These are phyloP conservation scores for Scheffersomyces ergatensis DNA, from an alignment of 805 yeast species.

Conservation along the genomic window DNA sequence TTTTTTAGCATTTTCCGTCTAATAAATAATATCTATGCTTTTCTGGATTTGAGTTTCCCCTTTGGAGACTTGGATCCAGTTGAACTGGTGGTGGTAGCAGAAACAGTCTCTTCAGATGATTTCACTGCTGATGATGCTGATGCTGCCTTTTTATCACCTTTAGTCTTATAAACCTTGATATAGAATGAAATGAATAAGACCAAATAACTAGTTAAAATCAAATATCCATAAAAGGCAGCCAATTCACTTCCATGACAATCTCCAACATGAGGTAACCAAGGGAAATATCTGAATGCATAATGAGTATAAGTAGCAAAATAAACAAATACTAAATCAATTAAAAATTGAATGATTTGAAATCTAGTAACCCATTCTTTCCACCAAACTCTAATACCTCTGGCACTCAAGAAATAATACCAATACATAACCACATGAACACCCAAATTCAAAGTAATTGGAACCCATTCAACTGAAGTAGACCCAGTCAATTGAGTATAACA, in stretches of 20 bases:
- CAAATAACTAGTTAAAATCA: slow-evolving; percentile 83
- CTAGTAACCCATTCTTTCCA: slow-evolving; percentile 99
- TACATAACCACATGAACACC: slow-evolving; percentile 96
- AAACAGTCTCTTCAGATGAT: not conserved
- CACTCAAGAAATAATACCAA: slow-evolving; percentile 92
- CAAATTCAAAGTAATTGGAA: slow-evolving; percentile 83
- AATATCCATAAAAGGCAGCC: slow-evolving; percentile 91
- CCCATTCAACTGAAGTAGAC: slow-evolving; percentile 90
- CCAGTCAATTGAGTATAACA: slow-evolving; percentile 94
- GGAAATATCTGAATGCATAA: slow-evolving; percentile 69
- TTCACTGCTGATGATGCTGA: slow-evolving; percentile 10
- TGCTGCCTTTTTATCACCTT: slow-evolving; percentile 10
- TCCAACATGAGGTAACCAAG: slow-evolving; percentile 65
- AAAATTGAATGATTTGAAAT: slow-evolving; percentile 90
- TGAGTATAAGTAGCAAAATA: slow-evolving; percentile 93
- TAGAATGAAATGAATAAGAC: slow-evolving; percentile 90
- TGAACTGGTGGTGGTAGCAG: slow-evolving; percentile 7
- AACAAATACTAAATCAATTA: slow-evolving; percentile 85
- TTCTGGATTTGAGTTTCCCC: not conserved
- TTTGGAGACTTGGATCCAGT: not conserved
- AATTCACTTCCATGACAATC: slow-evolving; percentile 88
- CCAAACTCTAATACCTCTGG: slow-evolving; percentile 95
- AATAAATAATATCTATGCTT: not conserved
- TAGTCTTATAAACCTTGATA: slow-evolving; percentile 74
- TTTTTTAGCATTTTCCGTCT: slow-evolving; percentile 5